These are phyloP conservation scores for Hanseniaspora occidentalis DNA, from an alignment of 805 yeast species.

Conservation along the genomic window DNA sequence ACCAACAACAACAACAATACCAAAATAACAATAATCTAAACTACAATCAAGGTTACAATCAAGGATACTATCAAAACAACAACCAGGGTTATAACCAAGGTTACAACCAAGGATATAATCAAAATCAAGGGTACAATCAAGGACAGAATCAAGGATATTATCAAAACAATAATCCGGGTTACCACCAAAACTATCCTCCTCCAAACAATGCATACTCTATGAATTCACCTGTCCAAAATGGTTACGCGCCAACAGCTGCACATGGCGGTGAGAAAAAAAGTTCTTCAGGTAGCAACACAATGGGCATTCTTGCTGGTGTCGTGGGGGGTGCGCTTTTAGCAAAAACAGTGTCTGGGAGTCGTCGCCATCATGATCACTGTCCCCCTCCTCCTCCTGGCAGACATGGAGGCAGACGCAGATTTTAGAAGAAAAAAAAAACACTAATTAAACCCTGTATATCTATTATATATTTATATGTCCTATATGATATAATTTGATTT, in stretches of 20 bases:
- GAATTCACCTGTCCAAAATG: too few species aligned
- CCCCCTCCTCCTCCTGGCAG: constrained; percentile 11
- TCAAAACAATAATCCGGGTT: constrained; percentile 37
- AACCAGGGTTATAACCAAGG: constrained; percentile 40
- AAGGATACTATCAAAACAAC: constrained; percentile 33
- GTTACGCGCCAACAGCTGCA: too few species aligned
- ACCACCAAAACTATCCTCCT: too few species aligned
- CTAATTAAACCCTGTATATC: too few species aligned
- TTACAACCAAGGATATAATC: constrained; percentile 18
- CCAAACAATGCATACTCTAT: too few species aligned
- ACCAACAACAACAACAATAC: constrained; percentile 23
- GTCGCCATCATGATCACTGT: constrained; percentile 12
- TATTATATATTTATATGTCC: too few species aligned
- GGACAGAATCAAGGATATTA: constrained; percentile 31
- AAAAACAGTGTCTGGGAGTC: constrained; percentile 33
- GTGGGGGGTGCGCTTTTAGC: constrained; percentile 43
- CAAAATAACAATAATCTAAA: too few species aligned
- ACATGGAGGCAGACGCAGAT: constrained; percentile 6
- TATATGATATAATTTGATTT: too few species aligned
- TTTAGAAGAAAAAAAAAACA: too few species aligned
- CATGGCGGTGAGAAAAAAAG: constrained; percentile 33
- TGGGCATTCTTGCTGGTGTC: constrained; percentile 41
- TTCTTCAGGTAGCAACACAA: constrained; percentile 11
- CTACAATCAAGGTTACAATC: constrained; percentile 18
- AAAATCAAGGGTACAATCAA: constrained; percentile 7